Conservation (phyloP, 495 filamentous ascomycete genomes). For the Hyaloscypha bicolor region DNA sequence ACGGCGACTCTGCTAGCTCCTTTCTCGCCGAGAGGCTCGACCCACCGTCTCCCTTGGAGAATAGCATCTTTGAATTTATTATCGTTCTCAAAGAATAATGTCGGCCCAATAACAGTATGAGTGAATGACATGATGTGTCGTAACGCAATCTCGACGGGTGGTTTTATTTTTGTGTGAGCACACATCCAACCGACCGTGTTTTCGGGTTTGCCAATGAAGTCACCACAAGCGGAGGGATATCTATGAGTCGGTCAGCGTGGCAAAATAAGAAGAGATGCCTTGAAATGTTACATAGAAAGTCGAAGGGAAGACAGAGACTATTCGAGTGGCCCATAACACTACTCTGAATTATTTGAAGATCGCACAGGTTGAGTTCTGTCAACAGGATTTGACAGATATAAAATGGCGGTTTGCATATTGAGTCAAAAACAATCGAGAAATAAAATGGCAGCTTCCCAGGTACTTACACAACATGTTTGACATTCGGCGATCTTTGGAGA, state of each 20-base stretch:
- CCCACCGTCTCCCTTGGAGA: neutral
- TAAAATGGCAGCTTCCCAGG: no score
- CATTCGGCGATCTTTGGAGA: neutral
- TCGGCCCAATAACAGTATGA: slow-evolving; percentile 3
- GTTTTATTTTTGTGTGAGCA: neutral
- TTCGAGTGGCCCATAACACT: no score
- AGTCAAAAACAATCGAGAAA: no score
- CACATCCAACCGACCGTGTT: neutral
- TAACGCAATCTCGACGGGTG: neutral
- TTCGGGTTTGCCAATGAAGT: neutral
- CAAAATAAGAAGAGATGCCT: no score
- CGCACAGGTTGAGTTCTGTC: no score
- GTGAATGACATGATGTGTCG: neutral
- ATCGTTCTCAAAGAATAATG: slow-evolving; percentile 8
- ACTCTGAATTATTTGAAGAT: no score
- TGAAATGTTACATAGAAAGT: no score
- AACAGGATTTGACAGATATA: neutral
- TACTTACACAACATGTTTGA: slow-evolving; percentile 1
- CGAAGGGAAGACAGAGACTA: no score
- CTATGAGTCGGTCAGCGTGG: neutral
- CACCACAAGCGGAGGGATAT: neutral
- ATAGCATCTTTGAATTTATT: slow-evolving; percentile 1
- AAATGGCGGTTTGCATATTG: no score
- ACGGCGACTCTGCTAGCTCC: neutral
- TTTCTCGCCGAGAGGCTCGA: neutral